Evolutionary conservation across 78 protist genomes (phyloP).

Genomic region (Dictyostelium purpureum): DNA sequence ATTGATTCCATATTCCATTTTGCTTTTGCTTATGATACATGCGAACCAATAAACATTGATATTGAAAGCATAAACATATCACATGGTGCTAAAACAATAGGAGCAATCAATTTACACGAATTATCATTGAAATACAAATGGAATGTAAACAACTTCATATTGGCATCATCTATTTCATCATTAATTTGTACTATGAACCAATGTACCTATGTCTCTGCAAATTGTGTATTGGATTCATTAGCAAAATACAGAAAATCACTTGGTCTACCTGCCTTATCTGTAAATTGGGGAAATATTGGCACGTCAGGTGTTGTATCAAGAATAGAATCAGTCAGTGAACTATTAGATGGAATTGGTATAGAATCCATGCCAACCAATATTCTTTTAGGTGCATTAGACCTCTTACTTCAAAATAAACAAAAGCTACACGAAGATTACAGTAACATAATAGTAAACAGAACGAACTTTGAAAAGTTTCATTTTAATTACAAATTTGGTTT

Average conservation of each 20-base stretch:
- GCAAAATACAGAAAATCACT: conserved; percentile 19
- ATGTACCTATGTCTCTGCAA: conserved; percentile 77
- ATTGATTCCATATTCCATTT: neutral
- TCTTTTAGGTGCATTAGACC: neutral
- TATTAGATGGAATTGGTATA: neutral
- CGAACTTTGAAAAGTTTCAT: no score
- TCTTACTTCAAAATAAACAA: neutral
- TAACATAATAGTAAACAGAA: no score
- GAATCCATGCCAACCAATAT: neutral
- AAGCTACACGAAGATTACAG: no score
- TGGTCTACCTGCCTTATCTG: conserved; percentile 37
- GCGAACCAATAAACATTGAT: neutral
- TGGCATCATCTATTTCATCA: conserved; percentile 65
- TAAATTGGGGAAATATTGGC: conserved; percentile 21
- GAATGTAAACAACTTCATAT: conserved; percentile 24
- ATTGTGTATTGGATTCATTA: conserved; percentile 74
- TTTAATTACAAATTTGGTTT: no score
- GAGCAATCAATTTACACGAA: conserved; percentile 17
- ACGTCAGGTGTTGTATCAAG: conserved; percentile 12
- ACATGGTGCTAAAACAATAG: conserved; percentile 3
- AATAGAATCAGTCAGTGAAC: neutral
- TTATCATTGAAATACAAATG: neutral
- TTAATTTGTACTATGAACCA: conserved; percentile 16
- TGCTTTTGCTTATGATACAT: neutral
- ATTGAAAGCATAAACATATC: neutral